Percentiles rank a stretch among this genome's conserved stretches.
Evolutionary conservation across 2,329 filamentous ascomycete genomes (phyloP).

Genomic region (Hypoxylon sp.): DNA sequence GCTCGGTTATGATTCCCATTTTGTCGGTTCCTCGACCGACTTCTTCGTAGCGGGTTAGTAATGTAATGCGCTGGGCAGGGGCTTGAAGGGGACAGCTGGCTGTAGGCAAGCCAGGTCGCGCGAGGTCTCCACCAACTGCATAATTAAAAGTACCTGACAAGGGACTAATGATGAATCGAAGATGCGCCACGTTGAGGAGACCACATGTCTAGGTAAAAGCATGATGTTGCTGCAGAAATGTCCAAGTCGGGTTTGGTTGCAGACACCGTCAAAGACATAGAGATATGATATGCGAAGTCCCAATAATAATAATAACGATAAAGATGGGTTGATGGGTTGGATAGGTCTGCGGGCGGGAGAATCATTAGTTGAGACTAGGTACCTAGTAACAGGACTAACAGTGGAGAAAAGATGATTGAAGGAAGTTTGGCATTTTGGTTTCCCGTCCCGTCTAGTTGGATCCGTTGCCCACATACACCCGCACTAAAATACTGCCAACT

Average conservation of each 20-base stretch:
- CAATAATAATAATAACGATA: slow-evolving; percentile 10
- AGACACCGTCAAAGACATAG: slow-evolving; percentile 17
- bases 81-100: slow-evolving; percentile 15
- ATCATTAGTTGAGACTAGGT: slow-evolving; percentile 33
- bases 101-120: slow-evolving; percentile 21
- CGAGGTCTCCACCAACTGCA: slow-evolving; percentile 27
- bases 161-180: slow-evolving; percentile 24
- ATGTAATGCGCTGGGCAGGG: slow-evolving; percentile 26
- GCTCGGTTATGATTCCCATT: slow-evolving; percentile 30
- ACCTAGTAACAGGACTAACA: too few relatives aligned
- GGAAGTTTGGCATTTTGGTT: slow-evolving; percentile 18
- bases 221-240: slow-evolving; percentile 31
- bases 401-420: slow-evolving; percentile 30
- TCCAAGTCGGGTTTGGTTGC: slow-evolving; percentile 34
- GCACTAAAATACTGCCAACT: slow-evolving; percentile 1
- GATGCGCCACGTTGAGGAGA: slow-evolving; percentile 21
- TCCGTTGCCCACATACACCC: slow-evolving; percentile 25
- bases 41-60: slow-evolving; percentile 15
- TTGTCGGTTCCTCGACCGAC: slow-evolving; percentile 28
- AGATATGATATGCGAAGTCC: slow-evolving; percentile 11
- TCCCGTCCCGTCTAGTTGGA: slow-evolving; percentile 40
- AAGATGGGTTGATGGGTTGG: too few relatives aligned
- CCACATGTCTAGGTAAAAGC: slow-evolving; percentile 34
- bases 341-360: slow-evolving; percentile 29
- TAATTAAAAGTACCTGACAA: slow-evolving; percentile 20